Evolutionary conservation across 441 rosid species (phyloP), one percentile per base, ranked within the genome.

Genomic region (Erodium chrysanthum): DNA sequence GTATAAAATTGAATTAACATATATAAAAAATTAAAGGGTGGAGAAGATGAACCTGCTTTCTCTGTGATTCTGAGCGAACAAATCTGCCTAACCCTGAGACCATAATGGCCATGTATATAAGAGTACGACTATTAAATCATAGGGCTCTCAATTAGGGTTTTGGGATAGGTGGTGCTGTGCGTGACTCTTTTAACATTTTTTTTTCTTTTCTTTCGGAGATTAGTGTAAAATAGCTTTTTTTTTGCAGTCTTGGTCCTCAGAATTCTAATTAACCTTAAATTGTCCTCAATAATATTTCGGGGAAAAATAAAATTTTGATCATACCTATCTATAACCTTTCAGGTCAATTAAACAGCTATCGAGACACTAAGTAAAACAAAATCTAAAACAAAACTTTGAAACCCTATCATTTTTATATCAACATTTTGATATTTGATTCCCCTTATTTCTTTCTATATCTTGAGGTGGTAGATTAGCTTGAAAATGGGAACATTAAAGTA

Each of bases 91-190:
- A 48, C n/a, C 56, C 56, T 48, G 56, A 48, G 6, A 14, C 17
- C 54, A n/a, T 48, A 14, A 48, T 48, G 20, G n/a, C 56, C 56
- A 48, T 48, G 12, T 48, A 48, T 48, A n/a, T 48, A 50, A 50
- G 7, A 7, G 59, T 17, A 17, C 59, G 14, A 50, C 17, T 50
- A 50, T 17, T 15, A 17, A 17, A 50, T 50, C 59, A 50, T 15
- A 15, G 59, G 59, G 22, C 59, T 50, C 59, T 50, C 59, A 50
- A 50, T 50, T 50, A 50, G 59, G 59, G 59, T 50, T 50, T 50
- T 7, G 59, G 59, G 59, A n/a, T 50, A 22, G 21, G 59, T 50
- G 59, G 59, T 50, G 56, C 17, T 37, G 42, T 0, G 17, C 3
- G 35, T 31, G 35, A 31, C 20, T 15, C 56, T 50, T 50, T 50